These are phyloP conservation scores for Botrytis porri DNA, from an alignment of 2,329 filamentous ascomycete genomes.

Conservation along the genomic window DNA sequence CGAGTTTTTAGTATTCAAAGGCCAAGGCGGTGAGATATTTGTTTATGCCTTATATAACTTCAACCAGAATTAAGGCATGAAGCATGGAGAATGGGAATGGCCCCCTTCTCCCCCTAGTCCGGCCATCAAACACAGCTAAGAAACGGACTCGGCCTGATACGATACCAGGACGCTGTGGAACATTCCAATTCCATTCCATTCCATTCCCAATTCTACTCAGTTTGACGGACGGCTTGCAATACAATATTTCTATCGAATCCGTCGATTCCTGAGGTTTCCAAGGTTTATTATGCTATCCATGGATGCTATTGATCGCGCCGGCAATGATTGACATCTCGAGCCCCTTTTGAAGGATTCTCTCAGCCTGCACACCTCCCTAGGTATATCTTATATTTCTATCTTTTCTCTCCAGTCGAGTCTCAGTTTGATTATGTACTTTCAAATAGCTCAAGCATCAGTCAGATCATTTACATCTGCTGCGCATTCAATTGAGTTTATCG, in stretches of 20 bases:
- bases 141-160: neutral
- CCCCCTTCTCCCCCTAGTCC: neutral
- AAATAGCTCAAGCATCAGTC: neutral
- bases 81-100: neutral
- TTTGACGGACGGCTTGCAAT: neutral
- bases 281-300: neutral
- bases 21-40: neutral
- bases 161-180: neutral
- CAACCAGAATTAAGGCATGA: neutral
- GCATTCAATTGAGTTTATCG: neutral
- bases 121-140: neutral
- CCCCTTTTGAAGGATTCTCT: neutral
- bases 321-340: neutral
- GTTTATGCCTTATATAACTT: neutral
- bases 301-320: neutral
- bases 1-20: neutral
- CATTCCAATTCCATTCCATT: neutral
- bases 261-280: neutral
- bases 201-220: neutral
- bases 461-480: neutral
- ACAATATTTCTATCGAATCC: neutral
- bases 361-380: neutral
- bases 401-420: neutral
- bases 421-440: neutral
- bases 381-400: neutral